Base-by-base conservation (phyloP, 1,284 basidiomycete species). In the Apiotrichum akiyoshidainum region DNA sequence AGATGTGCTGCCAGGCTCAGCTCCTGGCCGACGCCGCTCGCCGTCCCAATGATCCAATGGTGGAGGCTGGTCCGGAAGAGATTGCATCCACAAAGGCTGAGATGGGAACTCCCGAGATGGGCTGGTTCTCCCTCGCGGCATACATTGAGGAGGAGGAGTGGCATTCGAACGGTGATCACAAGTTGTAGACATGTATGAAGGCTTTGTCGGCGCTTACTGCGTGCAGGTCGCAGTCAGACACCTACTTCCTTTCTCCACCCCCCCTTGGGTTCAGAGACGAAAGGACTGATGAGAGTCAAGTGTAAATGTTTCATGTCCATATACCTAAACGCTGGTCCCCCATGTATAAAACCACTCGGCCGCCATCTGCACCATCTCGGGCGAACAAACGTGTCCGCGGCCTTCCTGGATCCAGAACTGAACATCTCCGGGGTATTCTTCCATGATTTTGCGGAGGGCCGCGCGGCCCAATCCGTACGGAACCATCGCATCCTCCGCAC, bases 401-500 rank as follows among this genome's bases (percentile, higher is more conserved):
- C 44, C 44, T 40, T 53, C 53, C 34, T 66, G 45, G 37, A 79
- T 60, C 46, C 37, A 52, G 53, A 12, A 72, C 61, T 6, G 74
- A 66, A 57, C 77, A 75, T 22, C 45, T 46, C 35, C 64, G 10
- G 49, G 47, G 5, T 37, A 40, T 35, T 51, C 45, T 9, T 31
- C 40, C 45, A 66, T 47, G 45, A 80, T 65, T 22, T 52, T 52
- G 6, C 71, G 62, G 6, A 75, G 70, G 53, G 76, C 76, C 21
- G 49, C 52, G 31, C 60, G 42, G 0, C 68, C 72, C 13, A 61
- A 54, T 16, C 50, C 58, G 21, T 67, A 53, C 40, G 79, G 70
- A 40, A 79, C 69, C 37, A 76, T 58, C 22, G 55, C 61, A 60
- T 82, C 81, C 2, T 70, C 69, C 39, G 48, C 65, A 0, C 81